Evolutionary conservation across 2,329 filamentous ascomycete genomes (phyloP), one percentile per base, ranked within the genome.

Genomic region (Ophiostoma pallidulum): DNA sequence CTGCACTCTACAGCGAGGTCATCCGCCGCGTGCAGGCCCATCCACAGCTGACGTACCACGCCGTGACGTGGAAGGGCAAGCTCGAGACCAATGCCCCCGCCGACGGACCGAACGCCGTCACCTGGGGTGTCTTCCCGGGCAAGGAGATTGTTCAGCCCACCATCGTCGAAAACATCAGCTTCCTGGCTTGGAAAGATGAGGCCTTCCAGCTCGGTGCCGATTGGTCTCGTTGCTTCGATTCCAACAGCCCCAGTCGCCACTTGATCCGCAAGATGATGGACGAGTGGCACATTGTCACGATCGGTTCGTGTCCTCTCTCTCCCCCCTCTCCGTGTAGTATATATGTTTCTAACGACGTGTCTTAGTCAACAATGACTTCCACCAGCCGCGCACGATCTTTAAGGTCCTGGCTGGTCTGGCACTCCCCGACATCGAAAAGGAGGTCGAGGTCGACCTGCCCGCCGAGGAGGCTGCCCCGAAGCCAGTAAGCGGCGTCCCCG

Each of bases 121-220:
- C 92, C 2, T 98, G 92, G 92, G 92, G 92, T 66, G 94, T 98
- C 29, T 98, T 97, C 71, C 91, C 92, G 0, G 92, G 92, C 50
- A 94, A 97, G 65, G 92, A 98, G 66, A 96, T 98, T 61, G 90
- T 98, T n/a, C 92, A 98, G 66, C 92, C 92, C 13, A 98, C 92
- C n/a, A 96, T 98, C 59, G 92, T 98, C 45, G 92, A 98, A 69
- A 94, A 87, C 16, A 84, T 98, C 63, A 94, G 87, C 64, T 98
- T 98, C 76, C 72, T 98, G 46, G 92, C 92, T 3, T 98, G 92
- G 92, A 94, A 94, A 68, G 92, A 98, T 57, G 92, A 98, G 67
- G 94, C 94, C 14, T 98, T 89, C 72, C 80, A 86, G 52, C 76
- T 98, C 9, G 92, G 92, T 47, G 77, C 84, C 49, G 90, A 98